Conservation (phyloP, 208 protist genomes). For the Leishmania guyanensis region DNA sequence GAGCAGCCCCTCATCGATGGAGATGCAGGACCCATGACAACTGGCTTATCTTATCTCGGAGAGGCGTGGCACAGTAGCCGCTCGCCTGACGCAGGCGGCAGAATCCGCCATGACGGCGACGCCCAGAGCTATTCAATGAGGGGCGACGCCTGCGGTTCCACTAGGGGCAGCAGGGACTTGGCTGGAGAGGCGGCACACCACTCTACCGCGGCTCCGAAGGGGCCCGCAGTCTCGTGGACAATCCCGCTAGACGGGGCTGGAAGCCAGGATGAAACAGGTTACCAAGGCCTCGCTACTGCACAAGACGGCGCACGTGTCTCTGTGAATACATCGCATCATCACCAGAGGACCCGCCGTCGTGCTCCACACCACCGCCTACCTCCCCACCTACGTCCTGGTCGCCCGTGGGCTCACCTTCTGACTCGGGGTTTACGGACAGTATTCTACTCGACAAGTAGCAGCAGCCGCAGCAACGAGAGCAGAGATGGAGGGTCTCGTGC, state of each 20-base stretch:
- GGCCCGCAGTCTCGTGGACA: slow-evolving; percentile 23
- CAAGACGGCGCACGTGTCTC: background rate
- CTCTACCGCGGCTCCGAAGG: background rate
- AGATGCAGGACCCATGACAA: background rate
- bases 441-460: slow-evolving; percentile 14
- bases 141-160: background rate
- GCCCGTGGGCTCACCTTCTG: slow-evolving; percentile 22
- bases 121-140: background rate
- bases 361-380: slow-evolving; percentile 7
- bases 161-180: background rate
- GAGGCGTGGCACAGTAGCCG: background rate
- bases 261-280: background rate
- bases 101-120: background rate
- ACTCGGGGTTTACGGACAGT: slow-evolving; percentile 24
- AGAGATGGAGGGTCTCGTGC: background rate
- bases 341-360: background rate
- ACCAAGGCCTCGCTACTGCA: background rate
- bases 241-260: slow-evolving; percentile 9
- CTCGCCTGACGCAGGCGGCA: background rate
- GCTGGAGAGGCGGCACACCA: background rate
- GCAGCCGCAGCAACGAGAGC: slow-evolving; percentile 1
- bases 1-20: background rate
- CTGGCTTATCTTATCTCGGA: background rate
- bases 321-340: background rate
- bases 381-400: slow-evolving; percentile 21